Conservation (phyloP, 768 basidiomycete species). For the Myochromella boudieri region DNA sequence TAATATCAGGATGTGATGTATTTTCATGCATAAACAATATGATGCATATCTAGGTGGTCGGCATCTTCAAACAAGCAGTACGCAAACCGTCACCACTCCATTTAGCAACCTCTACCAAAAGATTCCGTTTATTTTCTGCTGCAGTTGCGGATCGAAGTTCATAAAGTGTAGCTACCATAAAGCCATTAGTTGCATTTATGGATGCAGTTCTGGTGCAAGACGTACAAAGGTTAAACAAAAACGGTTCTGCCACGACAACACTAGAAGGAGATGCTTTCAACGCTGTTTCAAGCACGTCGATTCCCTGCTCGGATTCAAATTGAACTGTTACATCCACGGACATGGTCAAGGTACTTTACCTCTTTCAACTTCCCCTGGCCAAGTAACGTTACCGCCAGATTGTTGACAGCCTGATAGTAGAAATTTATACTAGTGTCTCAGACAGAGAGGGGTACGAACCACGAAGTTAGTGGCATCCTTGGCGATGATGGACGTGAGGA, state of each 20-base stretch:
- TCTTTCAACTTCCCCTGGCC: slow-evolving; percentile 73
- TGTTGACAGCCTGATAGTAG: slow-evolving; percentile 51
- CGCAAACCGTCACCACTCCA: slow-evolving; percentile 86
- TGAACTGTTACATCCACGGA: background rate
- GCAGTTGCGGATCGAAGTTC: slow-evolving; percentile 75
- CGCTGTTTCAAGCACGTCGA: slow-evolving; percentile 64
- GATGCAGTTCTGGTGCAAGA: slow-evolving; percentile 2
- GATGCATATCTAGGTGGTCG: slow-evolving; percentile 41
- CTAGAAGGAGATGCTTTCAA: slow-evolving; percentile 65
- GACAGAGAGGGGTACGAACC: slow-evolving; percentile 33
- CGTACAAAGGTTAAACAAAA: slow-evolving; percentile 83
- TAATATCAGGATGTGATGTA: background rate
- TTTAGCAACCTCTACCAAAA: slow-evolving; percentile 75
- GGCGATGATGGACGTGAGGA: slow-evolving; percentile 43
- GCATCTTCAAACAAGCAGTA: slow-evolving; percentile 78
- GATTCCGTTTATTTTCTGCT: slow-evolving; percentile 71
- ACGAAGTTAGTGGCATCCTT: slow-evolving; percentile 61
- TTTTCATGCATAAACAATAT: background rate
- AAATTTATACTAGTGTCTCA: background rate
- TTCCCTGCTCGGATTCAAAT: slow-evolving; percentile 45
- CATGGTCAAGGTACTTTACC: slow-evolving; percentile 36
- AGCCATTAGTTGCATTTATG: background rate
- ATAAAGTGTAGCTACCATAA: slow-evolving; percentile 68
- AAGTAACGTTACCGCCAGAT: slow-evolving; percentile 70
- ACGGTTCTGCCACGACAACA: slow-evolving; percentile 77